A percentile compares a stretch with the other conserved stretches of the same genome.
These are phyloP conservation scores for Coffea canephora DNA, from an alignment of 257 asterid species.

Conservation along the genomic window DNA sequence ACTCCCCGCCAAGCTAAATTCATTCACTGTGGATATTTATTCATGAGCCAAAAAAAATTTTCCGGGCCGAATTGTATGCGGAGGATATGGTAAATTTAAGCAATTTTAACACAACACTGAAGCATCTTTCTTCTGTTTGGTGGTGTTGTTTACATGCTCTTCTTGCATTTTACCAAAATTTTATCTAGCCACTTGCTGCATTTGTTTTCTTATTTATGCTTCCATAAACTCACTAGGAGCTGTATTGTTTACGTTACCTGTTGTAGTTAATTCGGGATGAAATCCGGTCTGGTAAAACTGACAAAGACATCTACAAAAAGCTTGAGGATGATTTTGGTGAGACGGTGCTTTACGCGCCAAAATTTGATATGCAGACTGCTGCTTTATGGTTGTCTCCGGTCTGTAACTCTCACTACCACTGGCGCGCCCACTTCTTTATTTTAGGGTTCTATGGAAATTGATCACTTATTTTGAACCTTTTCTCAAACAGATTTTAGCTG, in stretches of 20 bases:
- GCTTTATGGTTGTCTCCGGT: constrained; percentile 94
- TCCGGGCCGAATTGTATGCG: background rate
- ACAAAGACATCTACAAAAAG: constrained; percentile 80
- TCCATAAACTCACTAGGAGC: background rate
- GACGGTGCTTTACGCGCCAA: constrained; percentile 86
- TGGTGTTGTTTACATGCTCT: background rate
- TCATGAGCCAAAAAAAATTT: background rate
- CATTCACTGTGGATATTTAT: background rate
- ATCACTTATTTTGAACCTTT: constrained; percentile 11
- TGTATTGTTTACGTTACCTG: constrained; percentile 3
- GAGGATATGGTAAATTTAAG: background rate
- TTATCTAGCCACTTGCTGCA: background rate
- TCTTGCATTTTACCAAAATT: background rate
- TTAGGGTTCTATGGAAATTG: constrained; percentile 1
- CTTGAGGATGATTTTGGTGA: constrained; percentile 91
- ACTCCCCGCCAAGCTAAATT: background rate
- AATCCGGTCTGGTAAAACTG: constrained; percentile 68
- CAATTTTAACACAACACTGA: background rate
- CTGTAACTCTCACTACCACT: constrained; percentile 21
- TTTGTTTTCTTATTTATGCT: background rate
- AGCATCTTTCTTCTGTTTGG: background rate
- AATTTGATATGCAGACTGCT: constrained; percentile 90
- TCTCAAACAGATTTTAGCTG: constrained; percentile 53
- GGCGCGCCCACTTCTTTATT: background rate
- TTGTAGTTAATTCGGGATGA: constrained; percentile 73